Percentiles rank a stretch among this genome's conserved stretches.
Evolutionary conservation across 306 rosid species (phyloP).

Genomic region (Canavalia gladiata): DNA sequence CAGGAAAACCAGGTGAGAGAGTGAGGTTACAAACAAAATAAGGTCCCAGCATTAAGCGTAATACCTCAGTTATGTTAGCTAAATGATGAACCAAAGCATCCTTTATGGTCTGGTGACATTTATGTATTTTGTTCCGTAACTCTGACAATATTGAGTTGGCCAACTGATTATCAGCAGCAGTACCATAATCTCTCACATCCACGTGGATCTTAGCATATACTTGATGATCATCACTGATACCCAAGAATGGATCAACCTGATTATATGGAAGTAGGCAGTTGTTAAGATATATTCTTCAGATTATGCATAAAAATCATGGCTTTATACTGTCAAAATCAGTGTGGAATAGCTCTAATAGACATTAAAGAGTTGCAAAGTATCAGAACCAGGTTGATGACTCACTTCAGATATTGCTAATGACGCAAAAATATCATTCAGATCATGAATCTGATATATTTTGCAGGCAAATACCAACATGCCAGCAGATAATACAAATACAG

Average conservation of each 20-base stretch:
- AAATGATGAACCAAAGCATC: constrained; percentile 71
- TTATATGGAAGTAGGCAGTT: constrained; percentile 28
- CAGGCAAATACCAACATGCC: constrained; percentile 85
- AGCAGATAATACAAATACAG: constrained; percentile 71
- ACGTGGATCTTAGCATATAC: constrained; percentile 71
- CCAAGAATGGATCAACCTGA: constrained; percentile 90
- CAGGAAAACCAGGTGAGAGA: constrained; percentile 42
- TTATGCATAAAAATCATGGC: background rate
- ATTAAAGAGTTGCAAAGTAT: constrained; percentile 27
- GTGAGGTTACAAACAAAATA: background rate
- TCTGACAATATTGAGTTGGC: constrained; percentile 70
- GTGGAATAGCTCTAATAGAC: constrained; percentile 9
- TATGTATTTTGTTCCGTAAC: constrained; percentile 65
- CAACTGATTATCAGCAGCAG: constrained; percentile 71
- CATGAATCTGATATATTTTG: constrained; percentile 78
- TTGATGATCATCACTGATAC: constrained; percentile 78
- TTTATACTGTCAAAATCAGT: constrained; percentile 27
- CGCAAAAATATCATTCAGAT: constrained; percentile 71
- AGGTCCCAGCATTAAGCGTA: constrained; percentile 28
- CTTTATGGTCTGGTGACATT: constrained; percentile 59
- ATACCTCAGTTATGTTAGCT: constrained; percentile 72
- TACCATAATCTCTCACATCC: constrained; percentile 71
- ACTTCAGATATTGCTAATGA: constrained; percentile 73
- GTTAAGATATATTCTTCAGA: constrained; percentile 21
- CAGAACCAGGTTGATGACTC: constrained; percentile 52